A percentile compares a stretch with the other conserved stretches of the same genome.
Conservation (phyloP, 192 early-diverging fungal genomes). For the Coemansia sp. region DNA sequence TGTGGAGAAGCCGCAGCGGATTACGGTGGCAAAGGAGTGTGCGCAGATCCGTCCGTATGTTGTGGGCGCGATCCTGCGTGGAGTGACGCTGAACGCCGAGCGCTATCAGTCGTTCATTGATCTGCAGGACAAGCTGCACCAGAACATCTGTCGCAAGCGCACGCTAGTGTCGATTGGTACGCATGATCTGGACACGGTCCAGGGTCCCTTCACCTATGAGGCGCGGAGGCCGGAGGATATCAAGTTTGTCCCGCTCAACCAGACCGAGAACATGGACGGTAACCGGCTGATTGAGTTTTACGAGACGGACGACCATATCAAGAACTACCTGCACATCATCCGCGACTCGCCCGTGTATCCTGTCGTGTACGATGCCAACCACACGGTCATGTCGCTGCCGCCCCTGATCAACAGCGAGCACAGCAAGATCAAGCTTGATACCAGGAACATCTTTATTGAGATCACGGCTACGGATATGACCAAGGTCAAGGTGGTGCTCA, state of each 20-base stretch:
- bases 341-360: slow-evolving; percentile 85
- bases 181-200: slow-evolving; percentile 92
- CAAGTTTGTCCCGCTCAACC: slow-evolving; percentile 88
- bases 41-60: slow-evolving; percentile 74
- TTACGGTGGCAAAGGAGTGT: slow-evolving; percentile 56
- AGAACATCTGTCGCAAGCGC: slow-evolving; percentile 93
- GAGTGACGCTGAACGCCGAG: slow-evolving; percentile 73
- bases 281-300: slow-evolving; percentile 88
- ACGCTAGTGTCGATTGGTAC: slow-evolving; percentile 96
- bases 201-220: slow-evolving; percentile 94
- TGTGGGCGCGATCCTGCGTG: slow-evolving; percentile 86
- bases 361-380: slow-evolving; percentile 80
- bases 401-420: slow-evolving; percentile 99
- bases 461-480: slow-evolving; percentile 94
- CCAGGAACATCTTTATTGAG: slow-evolving; percentile 97
- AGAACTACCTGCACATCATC: slow-evolving; percentile 91
- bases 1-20: slow-evolving; percentile 22
- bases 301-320: slow-evolving; percentile 76
- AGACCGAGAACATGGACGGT: slow-evolving; percentile 79
- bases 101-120: slow-evolving; percentile 96
- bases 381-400: slow-evolving; percentile 85
- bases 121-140: slow-evolving; percentile 97
- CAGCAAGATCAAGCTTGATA: slow-evolving; percentile 91
- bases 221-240: slow-evolving; percentile 86
- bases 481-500: slow-evolving; percentile 90